Percentiles rank a stretch among this genome's conserved stretches.
These are phyloP conservation scores for Puccinellia tenuiflora DNA, from an alignment of 176 grass and related monocot species.

Conservation along the genomic window DNA sequence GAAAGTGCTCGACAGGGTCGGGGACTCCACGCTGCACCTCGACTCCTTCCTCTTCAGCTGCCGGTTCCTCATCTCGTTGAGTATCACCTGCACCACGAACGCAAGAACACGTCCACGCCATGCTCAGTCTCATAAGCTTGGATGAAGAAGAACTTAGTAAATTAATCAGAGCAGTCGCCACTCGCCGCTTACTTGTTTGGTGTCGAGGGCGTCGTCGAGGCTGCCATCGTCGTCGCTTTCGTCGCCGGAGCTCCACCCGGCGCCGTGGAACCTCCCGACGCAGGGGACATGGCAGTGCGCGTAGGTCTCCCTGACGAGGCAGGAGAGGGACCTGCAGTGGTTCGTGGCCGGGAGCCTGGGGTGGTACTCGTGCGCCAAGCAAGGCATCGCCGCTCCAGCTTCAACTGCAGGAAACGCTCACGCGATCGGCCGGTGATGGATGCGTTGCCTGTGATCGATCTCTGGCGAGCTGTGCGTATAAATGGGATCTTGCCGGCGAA, in stretches of 20 bases:
- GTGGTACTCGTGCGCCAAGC: constrained; percentile 42
- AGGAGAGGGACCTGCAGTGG: constrained; percentile 53
- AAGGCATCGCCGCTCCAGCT: constrained; percentile 37
- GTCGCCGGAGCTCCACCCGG: constrained; percentile 64
- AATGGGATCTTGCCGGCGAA: constrained; percentile 22
- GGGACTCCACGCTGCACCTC: constrained; percentile 29
- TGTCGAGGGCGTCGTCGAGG: constrained; percentile 35
- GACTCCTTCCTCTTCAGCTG: constrained; percentile 45
- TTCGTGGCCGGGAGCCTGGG: constrained; percentile 30
- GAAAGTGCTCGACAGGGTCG: constrained; percentile 22
- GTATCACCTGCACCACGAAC: constrained; percentile 43
- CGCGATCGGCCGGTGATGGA: constrained; percentile 4
- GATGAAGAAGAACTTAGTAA: not conserved
- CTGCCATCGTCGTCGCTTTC: constrained; percentile 31
- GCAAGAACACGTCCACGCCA: not conserved
- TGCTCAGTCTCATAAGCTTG: not conserved
- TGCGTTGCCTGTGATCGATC: not conserved
- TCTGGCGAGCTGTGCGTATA: constrained; percentile 27
- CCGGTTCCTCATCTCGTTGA: constrained; percentile 75
- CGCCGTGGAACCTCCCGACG: constrained; percentile 32
- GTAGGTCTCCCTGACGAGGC: constrained; percentile 56
- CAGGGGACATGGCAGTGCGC: constrained; percentile 70
- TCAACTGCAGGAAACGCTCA: not conserved
- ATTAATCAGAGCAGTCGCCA: not conserved
- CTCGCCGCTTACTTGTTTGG: constrained; percentile 37